These are phyloP conservation scores for Potentilla sterilis DNA, from an alignment of 306 rosid genomes.

Conservation along the genomic window DNA sequence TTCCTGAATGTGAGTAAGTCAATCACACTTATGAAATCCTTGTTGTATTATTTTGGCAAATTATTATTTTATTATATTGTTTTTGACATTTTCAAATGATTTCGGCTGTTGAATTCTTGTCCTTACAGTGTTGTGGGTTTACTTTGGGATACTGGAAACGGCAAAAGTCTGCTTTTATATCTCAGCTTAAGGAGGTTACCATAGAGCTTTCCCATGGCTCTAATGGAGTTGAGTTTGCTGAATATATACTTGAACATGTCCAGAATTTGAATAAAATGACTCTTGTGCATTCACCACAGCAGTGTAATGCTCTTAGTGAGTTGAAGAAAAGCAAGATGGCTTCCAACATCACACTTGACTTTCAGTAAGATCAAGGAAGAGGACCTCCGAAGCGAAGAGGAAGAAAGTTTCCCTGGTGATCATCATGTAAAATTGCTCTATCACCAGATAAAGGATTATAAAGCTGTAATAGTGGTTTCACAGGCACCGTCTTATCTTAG, in stretches of 20 bases:
- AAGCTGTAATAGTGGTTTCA: no score
- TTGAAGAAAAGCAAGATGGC: neutral
- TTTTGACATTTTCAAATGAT: neutral
- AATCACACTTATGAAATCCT: no score
- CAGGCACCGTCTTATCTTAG: no score
- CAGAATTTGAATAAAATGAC: conserved; percentile 1
- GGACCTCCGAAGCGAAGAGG: neutral
- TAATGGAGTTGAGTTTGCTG: neutral
- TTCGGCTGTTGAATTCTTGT: neutral
- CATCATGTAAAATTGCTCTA: no score
- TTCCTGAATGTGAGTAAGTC: no score
- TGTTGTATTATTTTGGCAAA: no score
- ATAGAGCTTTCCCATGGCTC: neutral
- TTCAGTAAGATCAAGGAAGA: neutral
- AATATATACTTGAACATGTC: conserved; percentile 1
- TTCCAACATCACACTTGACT: neutral
- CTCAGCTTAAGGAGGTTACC: neutral
- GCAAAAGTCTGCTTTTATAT: neutral
- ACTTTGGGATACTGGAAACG: neutral
- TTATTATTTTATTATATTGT: no score
- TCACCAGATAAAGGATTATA: no score
- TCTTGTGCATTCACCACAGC: neutral
- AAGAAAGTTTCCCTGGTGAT: neutral
- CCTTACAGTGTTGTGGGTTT: neutral
- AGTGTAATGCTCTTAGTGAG: neutral